phyloP scores from a whole-genome alignment of 2,329 filamentous ascomycete species.

The Colletotrichum lentis region DNA sequence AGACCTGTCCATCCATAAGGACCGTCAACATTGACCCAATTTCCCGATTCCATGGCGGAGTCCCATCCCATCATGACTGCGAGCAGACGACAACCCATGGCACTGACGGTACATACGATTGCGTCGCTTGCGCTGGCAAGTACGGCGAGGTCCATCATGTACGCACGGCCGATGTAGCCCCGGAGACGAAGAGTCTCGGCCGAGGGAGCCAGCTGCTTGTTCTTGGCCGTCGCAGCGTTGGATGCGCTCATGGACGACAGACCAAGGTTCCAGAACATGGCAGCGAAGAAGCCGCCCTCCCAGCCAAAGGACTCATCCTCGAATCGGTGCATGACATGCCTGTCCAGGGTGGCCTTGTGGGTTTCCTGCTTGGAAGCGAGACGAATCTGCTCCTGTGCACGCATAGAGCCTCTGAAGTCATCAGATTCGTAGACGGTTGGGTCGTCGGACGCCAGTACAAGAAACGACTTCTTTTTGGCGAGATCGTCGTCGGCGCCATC shows the following conservation, averaged over 20 bases:
- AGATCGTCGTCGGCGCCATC: conserved; percentile 48
- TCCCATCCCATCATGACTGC: conserved; percentile 92
- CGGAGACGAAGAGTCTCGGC: conserved; percentile 71
- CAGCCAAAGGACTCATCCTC: conserved; percentile 81
- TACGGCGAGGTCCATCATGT: conserved; percentile 81
- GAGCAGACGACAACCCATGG: conserved; percentile 75
- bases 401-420: conserved; percentile 66
- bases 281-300: conserved; percentile 86
- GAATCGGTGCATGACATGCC: conserved; percentile 67
- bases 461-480: conserved; percentile 55
- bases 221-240: conserved; percentile 46
- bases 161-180: conserved; percentile 80
- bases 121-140: conserved; percentile 72
- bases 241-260: conserved; percentile 51
- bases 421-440: conserved; percentile 74
- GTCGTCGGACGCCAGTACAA: conserved; percentile 81
- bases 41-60: conserved; percentile 63
- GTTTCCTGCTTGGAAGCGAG: conserved; percentile 70
- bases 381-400: conserved; percentile 79
- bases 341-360: conserved; percentile 53
- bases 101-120: conserved; percentile 79
- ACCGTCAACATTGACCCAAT: conserved; percentile 84
- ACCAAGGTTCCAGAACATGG: conserved; percentile 83
- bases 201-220: conserved; percentile 50
- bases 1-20: conserved; percentile 68